Evolutionary conservation across 164 flowering plant species (phyloP), one percentile per base, ranked within the genome.

Genomic region (Vitis rupestris): DNA sequence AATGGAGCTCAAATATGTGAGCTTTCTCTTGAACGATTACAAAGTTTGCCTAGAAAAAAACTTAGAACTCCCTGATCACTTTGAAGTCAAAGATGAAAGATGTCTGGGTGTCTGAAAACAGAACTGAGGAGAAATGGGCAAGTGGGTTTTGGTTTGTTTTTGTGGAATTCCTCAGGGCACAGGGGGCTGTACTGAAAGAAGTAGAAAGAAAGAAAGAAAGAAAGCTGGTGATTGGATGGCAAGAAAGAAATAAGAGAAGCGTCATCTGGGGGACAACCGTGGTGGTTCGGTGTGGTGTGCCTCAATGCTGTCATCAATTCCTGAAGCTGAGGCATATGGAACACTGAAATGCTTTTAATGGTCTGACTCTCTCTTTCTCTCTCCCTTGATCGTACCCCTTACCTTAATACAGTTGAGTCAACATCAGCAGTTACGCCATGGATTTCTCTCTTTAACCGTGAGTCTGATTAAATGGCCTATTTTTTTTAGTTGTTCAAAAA

Each of bases 241-340:
- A 37, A 10, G 58, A 14, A 54, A 54, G 15, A 52, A 15, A 10
- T 2, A 23, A 30, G 68, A 65, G 68, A 66, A 66, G 53, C 54
- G 50, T 56, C 15, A 19, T 15, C 8, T 58, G 59, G 63, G 48
- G 70, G 61, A 68, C 52, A 57, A 68, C 8, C 30, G 16, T 66
- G 48, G 23, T 14, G 57, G 23, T 31, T 50, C 0, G 48, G 57
- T 14, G 49, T 50, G 44, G 53, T 62, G 50, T 50, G 51, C 68
- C 72, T 71, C 72, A 5, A 73, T 66, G 68, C 64, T 70, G 70
- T 69, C 81, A 71, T 78, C 75, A 68, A 67, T 74, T 78, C 63
- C 75, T 74, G 73, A 74, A 61, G 72, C 75, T 71, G 77, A 71
- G 53, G 59, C 78, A 70, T 68, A 69, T 69, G 78, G 55, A 67